These are phyloP conservation scores for Aplosporella prunicola DNA, from an alignment of 2,329 filamentous ascomycete species.

Conservation along the genomic window DNA sequence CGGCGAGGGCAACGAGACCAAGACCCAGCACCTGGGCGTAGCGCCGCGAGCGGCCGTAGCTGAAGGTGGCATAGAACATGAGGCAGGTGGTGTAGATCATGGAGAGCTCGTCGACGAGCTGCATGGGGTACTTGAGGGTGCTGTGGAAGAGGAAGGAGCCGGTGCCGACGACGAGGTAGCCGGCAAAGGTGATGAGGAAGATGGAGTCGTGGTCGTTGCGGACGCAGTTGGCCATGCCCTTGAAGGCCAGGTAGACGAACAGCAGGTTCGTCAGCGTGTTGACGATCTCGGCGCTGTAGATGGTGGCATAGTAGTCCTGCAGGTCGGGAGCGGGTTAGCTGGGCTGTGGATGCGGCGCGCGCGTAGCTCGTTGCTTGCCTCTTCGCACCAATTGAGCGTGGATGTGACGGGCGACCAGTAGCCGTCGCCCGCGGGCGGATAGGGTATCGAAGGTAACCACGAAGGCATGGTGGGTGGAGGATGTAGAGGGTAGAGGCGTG, in stretches of 20 bases:
- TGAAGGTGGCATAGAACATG: slow-evolving; percentile 61
- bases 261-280: slow-evolving; percentile 74
- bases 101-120: slow-evolving; percentile 59
- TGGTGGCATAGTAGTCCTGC: slow-evolving; percentile 65
- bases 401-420: slow-evolving; percentile 63
- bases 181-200: slow-evolving; percentile 58
- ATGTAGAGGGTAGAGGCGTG: slow-evolving; percentile 1
- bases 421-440: slow-evolving; percentile 44
- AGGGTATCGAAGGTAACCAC: slow-evolving; percentile 37
- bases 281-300: slow-evolving; percentile 67
- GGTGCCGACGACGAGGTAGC: slow-evolving; percentile 51
- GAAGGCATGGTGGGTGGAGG: slow-evolving; percentile 20
- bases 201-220: slow-evolving; percentile 64
- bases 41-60: slow-evolving; percentile 49
- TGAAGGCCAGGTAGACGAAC: slow-evolving; percentile 68
- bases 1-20: slow-evolving; percentile 41
- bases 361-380: slow-evolving; percentile 38
- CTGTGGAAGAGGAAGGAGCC: slow-evolving; percentile 56
- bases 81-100: slow-evolving; percentile 66
- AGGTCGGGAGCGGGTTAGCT: neutral
- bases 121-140: slow-evolving; percentile 61
- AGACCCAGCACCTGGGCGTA: slow-evolving; percentile 48
- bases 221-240: slow-evolving; percentile 65
- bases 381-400: slow-evolving; percentile 73
- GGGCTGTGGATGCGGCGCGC: neutral